Evolutionary conservation across 2,329 filamentous ascomycete species (phyloP), one percentile per base, ranked within the genome.

Genomic region (Fonsecaea pedrosoi): DNA sequence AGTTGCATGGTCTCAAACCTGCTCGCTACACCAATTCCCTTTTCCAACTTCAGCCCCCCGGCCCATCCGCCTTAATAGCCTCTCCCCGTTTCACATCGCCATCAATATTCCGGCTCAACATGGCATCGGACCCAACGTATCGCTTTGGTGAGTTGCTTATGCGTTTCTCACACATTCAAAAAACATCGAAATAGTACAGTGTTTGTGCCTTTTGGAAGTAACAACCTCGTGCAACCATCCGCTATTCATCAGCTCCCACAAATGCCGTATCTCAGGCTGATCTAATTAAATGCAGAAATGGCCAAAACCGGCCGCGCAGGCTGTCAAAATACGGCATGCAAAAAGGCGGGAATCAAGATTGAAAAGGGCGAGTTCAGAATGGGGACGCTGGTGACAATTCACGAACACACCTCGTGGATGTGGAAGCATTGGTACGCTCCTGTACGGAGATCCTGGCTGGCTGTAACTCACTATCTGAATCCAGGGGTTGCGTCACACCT

Each of bases 401-500:
- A 82, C 0, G 81, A 82, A 1, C 84, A 89, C 74, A 86, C 86
- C 50, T 85, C 84, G 74, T 96, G 88, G 87, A 78, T 82, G 65
- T 98, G 90, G 89, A 90, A 90, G 76, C 94, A 98, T 77, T 97
- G 94, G 94, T 96, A 84, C 75, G 85, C 73, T 30, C 42, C 34
- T 18, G 21, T n/a, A 32, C 37, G 3, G 32, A 40, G 10, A 12
- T 13, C 18, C 12, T 30, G n/a, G 32, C 50, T 59, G 54, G 53
- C 38, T 9, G 4, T 38, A 66, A 3, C 45, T 48, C 1, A 48
- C n/a, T 35, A 45, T 21, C 3, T 6, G 9, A 18, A 9, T 2
- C 25, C 59, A 96, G 94, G 94, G 94, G 94, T 35, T 98, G 94
- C 74, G 87, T 94, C 40, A 96, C 92, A 15, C 93, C 93, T 25